Evolutionary conservation across 2,329 filamentous ascomycete species (phyloP).

Genomic region (Xylaria sp.): DNA sequence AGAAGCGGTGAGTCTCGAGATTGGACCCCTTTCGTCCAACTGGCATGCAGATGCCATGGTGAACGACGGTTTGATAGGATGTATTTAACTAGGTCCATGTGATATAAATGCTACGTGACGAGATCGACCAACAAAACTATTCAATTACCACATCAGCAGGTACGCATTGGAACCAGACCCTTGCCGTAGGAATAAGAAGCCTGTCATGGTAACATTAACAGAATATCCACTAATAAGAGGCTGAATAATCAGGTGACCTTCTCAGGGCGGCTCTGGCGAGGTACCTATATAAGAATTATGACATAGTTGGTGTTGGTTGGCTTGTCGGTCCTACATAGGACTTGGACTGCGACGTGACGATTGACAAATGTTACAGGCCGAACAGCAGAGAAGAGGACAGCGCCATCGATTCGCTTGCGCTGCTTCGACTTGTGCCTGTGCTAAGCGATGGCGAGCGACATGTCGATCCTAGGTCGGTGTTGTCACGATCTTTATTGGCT

Average conservation of each 20-base stretch:
- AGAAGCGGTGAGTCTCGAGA: conserved; percentile 34
- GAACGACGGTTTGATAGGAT: conserved; percentile 14
- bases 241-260: conserved; percentile 15
- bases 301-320: not conserved
- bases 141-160: conserved; percentile 1
- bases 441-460: conserved; percentile 24
- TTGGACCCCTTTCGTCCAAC: conserved; percentile 9
- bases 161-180: not conserved
- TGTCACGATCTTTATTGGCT: conserved; percentile 3
- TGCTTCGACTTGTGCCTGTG: conserved; percentile 9
- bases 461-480: not conserved
- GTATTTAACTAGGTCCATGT: conserved; percentile 8
- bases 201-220: conserved; percentile 10
- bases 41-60: conserved; percentile 15
- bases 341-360: not conserved
- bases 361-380: conserved; percentile 1
- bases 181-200: conserved; percentile 13
- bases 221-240: conserved; percentile 22
- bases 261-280: conserved; percentile 3
- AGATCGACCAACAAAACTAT: not conserved
- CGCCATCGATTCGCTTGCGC: conserved; percentile 3
- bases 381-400: not conserved
- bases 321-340: conserved; percentile 4
- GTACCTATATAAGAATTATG: not conserved
- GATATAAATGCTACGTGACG: conserved; percentile 7